phyloP scores from a whole-genome alignment of 805 yeast genomes.

The Wickerhamia fluorescens region DNA sequence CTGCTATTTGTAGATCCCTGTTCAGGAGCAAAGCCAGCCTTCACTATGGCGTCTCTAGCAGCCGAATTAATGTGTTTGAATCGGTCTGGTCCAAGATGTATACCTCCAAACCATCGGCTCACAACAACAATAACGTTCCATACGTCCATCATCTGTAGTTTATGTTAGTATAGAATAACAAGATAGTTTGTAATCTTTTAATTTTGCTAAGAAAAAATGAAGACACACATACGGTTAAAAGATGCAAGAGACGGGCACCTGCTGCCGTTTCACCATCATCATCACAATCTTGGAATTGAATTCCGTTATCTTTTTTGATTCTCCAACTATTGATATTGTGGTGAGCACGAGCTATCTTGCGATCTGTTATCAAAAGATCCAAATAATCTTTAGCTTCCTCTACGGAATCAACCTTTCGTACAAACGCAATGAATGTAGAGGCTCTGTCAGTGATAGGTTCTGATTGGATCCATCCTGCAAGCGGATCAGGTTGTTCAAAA shows the following conservation, averaged over 20 bases:
- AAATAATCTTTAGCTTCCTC: conserved; percentile 57
- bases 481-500: conserved; percentile 31
- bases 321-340: conserved; percentile 91
- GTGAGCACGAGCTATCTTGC: conserved; percentile 56
- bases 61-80: conserved; percentile 89
- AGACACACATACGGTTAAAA: conserved; percentile 46
- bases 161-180: conserved; percentile 17
- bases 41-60: conserved; percentile 75
- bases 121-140: conserved; percentile 85
- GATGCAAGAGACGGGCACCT: conserved; percentile 77
- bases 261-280: conserved; percentile 98
- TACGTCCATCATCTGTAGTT: conserved; percentile 54
- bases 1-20: conserved; percentile 9
- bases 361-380: conserved; percentile 50
- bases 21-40: conserved; percentile 49
- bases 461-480: conserved; percentile 71
- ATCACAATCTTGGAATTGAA: conserved; percentile 75
- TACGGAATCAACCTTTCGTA: conserved; percentile 53
- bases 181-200: background rate
- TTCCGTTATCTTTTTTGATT: conserved; percentile 49
- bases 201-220: background rate
- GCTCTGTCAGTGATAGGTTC: conserved; percentile 79
- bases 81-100: conserved; percentile 85
- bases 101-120: conserved; percentile 90
- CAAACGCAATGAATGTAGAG: conserved; percentile 78